phyloP scores from a whole-genome alignment of 148 eudicot species.

The Cornus kousa region DNA sequence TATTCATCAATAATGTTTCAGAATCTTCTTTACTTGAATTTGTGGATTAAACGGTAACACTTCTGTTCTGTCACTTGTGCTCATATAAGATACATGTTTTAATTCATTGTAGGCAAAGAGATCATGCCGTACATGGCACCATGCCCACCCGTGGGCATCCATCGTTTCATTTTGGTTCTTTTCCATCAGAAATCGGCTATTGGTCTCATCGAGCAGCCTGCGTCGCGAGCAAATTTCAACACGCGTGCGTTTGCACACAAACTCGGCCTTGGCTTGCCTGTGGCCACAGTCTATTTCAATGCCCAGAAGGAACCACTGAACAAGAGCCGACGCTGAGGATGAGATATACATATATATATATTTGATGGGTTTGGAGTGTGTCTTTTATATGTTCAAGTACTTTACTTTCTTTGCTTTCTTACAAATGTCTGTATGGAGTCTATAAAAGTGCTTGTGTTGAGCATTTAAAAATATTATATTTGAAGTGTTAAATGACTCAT shows the following conservation, averaged over 20 bases:
- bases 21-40: too few species aligned
- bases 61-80: neutral
- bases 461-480: too few species aligned
- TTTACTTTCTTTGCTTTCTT: neutral
- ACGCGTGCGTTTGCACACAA: conserved; percentile 50
- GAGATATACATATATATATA: too few species aligned
- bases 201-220: conserved; percentile 27
- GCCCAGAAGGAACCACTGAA: conserved; percentile 60
- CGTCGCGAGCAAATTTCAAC: conserved; percentile 43
- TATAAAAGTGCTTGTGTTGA: neutral
- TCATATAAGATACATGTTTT: too few species aligned
- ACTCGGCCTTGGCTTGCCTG: conserved; percentile 53
- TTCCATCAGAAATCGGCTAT: conserved; percentile 41
- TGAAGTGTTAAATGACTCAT: too few species aligned
- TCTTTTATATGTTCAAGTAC: neutral
- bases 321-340: conserved; percentile 27
- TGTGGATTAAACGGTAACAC: too few species aligned
- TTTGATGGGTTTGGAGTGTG: too few species aligned
- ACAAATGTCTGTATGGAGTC: neutral
- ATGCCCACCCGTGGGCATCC: conserved; percentile 62
- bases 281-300: conserved; percentile 63
- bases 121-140: conserved; percentile 48
- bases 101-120: conserved; percentile 47
- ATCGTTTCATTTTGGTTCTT: conserved; percentile 58
- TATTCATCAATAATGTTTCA: too few species aligned